Conservation (phyloP, 2,329 filamentous ascomycete genomes). For the Beauveria bassiana region DNA sequence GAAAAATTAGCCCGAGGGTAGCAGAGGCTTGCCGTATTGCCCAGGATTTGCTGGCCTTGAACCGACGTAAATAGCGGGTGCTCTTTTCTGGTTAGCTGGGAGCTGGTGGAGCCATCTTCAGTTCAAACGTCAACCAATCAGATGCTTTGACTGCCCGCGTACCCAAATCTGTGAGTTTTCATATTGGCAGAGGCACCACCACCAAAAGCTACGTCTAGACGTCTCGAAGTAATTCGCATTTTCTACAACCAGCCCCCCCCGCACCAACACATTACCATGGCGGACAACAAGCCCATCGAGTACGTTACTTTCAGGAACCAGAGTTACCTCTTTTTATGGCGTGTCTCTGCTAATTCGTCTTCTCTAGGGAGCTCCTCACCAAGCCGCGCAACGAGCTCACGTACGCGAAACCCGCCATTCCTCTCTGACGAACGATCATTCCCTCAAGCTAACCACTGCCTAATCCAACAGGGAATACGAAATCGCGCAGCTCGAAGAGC, state of each 20-base stretch:
- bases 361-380: slow-evolving; percentile 69
- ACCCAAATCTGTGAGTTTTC: slow-evolving; percentile 9
- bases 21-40: slow-evolving; percentile 10
- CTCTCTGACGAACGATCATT: slow-evolving; percentile 13
- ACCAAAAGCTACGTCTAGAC: slow-evolving; percentile 2
- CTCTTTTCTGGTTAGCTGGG: neutral
- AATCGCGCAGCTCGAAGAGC: slow-evolving; percentile 61
- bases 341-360: slow-evolving; percentile 20
- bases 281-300: slow-evolving; percentile 63
- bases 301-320: slow-evolving; percentile 30
- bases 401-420: slow-evolving; percentile 46
- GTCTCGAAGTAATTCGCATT: neutral
- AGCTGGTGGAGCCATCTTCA: neutral
- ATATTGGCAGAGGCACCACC: neutral
- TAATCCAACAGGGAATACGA: slow-evolving; percentile 69
- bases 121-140: slow-evolving; percentile 1
- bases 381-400: slow-evolving; percentile 89
- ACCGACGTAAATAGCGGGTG: neutral
- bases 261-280: slow-evolving; percentile 35
- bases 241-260: neutral
- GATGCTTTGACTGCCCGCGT: neutral
- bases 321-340: too few species aligned
- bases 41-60: neutral
- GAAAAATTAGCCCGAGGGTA: slow-evolving; percentile 22
- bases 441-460: neutral